phyloP scores from a whole-genome alignment of 495 filamentous ascomycete genomes.

The Peziza echinospora region DNA sequence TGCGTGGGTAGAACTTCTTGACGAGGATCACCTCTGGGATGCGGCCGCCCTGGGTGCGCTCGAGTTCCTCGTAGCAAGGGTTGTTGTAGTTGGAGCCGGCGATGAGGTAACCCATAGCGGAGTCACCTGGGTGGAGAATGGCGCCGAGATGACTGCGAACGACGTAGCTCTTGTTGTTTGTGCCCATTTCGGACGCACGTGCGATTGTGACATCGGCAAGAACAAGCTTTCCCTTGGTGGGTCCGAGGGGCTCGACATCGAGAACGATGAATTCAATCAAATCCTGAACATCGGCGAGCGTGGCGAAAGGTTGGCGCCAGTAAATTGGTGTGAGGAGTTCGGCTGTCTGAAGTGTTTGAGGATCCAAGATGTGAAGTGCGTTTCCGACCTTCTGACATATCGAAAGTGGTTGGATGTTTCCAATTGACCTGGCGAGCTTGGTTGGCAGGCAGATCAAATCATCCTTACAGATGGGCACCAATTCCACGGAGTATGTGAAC shows the following conservation, averaged over 20 bases:
- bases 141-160: slow-evolving; percentile 74
- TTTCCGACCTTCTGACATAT: slow-evolving; percentile 83
- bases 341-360: slow-evolving; percentile 70
- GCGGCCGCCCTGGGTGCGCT: slow-evolving; percentile 42
- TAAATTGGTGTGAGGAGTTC: slow-evolving; percentile 62
- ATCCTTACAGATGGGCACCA: slow-evolving; percentile 90
- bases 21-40: slow-evolving; percentile 88
- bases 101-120: slow-evolving; percentile 75
- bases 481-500: slow-evolving; percentile 63
- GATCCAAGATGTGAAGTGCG: slow-evolving; percentile 71
- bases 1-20: slow-evolving; percentile 83
- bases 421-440: slow-evolving; percentile 60
- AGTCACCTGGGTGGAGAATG: slow-evolving; percentile 73
- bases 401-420: slow-evolving; percentile 63
- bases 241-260: slow-evolving; percentile 68
- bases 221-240: slow-evolving; percentile 55
- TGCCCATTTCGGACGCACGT: slow-evolving; percentile 68
- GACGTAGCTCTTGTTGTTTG: slow-evolving; percentile 68
- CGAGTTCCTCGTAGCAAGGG: slow-evolving; percentile 53
- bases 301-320: slow-evolving; percentile 69
- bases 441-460: slow-evolving; percentile 83
- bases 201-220: slow-evolving; percentile 75
- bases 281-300: slow-evolving; percentile 63
- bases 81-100: slow-evolving; percentile 85
- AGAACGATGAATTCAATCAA: slow-evolving; percentile 84